Evolutionary conservation across 2,329 filamentous ascomycete genomes (phyloP).

Genomic region (Tolypocladium tropicale): DNA sequence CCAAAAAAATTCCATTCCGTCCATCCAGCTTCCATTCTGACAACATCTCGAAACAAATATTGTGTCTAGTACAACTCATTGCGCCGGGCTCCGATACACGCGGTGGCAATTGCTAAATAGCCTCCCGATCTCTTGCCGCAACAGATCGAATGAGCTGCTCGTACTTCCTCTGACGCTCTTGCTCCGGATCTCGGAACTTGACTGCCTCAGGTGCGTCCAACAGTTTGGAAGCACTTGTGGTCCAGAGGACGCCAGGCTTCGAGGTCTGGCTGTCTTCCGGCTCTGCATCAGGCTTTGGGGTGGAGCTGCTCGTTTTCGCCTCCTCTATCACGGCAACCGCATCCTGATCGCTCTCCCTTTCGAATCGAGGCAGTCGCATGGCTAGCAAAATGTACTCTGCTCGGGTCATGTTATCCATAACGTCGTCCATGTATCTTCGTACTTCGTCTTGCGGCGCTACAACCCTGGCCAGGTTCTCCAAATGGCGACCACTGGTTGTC

Average conservation of each 20-base stretch:
- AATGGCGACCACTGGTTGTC: constrained; percentile 40
- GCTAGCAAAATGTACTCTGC: constrained; percentile 58
- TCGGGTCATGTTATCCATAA: constrained; percentile 59
- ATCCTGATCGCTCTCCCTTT: constrained; percentile 20
- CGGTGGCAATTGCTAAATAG: constrained; percentile 4
- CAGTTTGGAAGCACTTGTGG: constrained; percentile 7
- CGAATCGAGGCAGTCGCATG: constrained; percentile 48
- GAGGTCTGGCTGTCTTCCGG: constrained; percentile 11
- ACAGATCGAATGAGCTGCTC: constrained; percentile 26
- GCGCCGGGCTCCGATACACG: not conserved
- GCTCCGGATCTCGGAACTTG: constrained; percentile 22
- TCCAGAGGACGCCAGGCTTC: constrained; percentile 26
- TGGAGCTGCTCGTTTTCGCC: constrained; percentile 17
- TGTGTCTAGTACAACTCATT: not conserved
- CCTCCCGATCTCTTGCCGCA: constrained; percentile 20
- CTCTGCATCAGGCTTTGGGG: constrained; percentile 17
- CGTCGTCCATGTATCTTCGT: constrained; percentile 55
- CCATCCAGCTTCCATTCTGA: not conserved
- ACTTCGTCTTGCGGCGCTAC: constrained; percentile 56
- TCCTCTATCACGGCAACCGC: constrained; percentile 15
- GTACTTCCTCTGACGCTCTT: constrained; percentile 23
- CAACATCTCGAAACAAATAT: not conserved
- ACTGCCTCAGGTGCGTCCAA: constrained; percentile 6
- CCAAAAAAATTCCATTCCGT: not conserved
- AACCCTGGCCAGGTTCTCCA: constrained; percentile 51